Evolutionary conservation across 139 green algal species (phyloP), one percentile per base, ranked within the genome.

Genomic region (Eudorina sp.): DNA sequence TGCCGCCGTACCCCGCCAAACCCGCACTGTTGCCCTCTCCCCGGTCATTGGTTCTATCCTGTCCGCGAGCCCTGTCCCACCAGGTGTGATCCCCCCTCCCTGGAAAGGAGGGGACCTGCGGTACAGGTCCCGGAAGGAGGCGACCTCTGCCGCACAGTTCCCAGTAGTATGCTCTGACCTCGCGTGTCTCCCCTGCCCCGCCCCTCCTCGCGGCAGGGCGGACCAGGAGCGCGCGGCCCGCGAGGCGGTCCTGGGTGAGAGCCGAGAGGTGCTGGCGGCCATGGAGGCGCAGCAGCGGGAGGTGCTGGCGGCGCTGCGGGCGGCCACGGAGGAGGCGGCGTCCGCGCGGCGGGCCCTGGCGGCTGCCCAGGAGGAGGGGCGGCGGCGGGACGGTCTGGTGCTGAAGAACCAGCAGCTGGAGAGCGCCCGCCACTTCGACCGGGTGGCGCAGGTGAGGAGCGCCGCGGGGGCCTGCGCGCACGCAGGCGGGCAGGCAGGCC

Each of bases 331-430:
- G 80, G 88, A 91, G 81, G 80, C 79, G 69, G 80, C 64, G 23
- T 69, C 72, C 31, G 80, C 80, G 55, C 70, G 58, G n/a, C 70
- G 70, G 21, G 83, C 84, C 34, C 75, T 89, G 34, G 41, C 69
- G n/a, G 53, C 76, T 29, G 90, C 90, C 36, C 60, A 73, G 55
- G 76, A 90, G 83, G 89, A 94, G 86, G 91, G 91, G 27, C 80
- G 88, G 62, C 41, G 43, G 80, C 75, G 91, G 0, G 91, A 94
- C 77, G 62, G 53, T n/a, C 66, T 94, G 43, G 86, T 94, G 53
- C 70, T 94, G 55, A 38, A 38, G 46, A 94, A 94, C 89, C 76
- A 89, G 79, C 82, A 94, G 85, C 89, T 94, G 69, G 89, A 94
- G 84, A 89, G 74, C 21, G 91, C 91, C 11, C 82, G 91, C 18